Evolutionary conservation across 345 rosid species (phyloP).

Genomic region (Eutrema yunnanense): DNA sequence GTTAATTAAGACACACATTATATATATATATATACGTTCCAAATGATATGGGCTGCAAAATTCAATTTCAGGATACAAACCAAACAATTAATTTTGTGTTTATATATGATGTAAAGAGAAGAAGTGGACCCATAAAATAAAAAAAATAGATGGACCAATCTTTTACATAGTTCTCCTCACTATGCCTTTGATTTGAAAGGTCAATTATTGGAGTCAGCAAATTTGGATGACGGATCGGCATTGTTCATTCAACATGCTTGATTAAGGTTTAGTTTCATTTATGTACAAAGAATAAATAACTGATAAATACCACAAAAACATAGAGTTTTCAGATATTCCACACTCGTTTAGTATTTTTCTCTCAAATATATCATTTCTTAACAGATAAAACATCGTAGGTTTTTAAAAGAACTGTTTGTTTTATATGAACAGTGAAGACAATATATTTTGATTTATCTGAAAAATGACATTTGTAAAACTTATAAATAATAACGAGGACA

Average conservation of each 20-base stretch:
- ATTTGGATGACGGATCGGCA: background rate
- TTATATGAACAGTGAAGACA: background rate
- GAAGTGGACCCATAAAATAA: constrained; percentile 4
- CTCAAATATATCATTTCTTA: too few species aligned
- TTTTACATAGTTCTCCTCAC: background rate
- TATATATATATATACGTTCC: background rate
- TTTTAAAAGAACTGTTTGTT: too few species aligned
- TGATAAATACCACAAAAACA: too few species aligned
- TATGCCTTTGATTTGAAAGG: constrained; percentile 10
- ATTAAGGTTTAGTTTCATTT: background rate
- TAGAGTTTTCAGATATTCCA: too few species aligned
- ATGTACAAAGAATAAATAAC: too few species aligned
- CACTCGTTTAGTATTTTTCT: too few species aligned
- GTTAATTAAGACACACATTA: background rate
- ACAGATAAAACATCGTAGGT: too few species aligned
- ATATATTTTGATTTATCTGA: too few species aligned
- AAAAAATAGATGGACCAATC: constrained; percentile 11
- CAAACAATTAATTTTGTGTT: background rate
- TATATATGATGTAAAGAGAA: background rate
- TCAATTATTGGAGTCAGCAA: constrained; percentile 16
- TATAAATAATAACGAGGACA: background rate
- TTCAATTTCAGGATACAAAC: background rate
- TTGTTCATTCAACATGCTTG: constrained; percentile 4
- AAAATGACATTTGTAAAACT: background rate
- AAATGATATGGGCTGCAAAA: background rate